Percentiles rank a stretch among this genome's conserved stretches.
Conservation (phyloP, 257 asterid genomes). For the Plantago major region DNA sequence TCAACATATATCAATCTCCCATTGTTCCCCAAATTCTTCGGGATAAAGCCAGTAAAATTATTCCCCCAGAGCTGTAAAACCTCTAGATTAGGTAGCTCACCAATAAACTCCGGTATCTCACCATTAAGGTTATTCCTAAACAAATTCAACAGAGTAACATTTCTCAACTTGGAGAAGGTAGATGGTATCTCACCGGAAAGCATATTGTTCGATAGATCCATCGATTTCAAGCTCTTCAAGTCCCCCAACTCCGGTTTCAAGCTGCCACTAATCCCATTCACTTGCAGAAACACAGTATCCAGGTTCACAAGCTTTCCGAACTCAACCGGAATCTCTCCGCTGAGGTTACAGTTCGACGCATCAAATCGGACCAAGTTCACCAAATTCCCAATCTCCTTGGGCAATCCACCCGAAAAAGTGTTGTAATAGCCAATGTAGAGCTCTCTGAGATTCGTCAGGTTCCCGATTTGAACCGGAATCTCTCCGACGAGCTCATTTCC, state of each 20-base stretch:
- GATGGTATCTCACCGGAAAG: not conserved
- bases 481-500: slow-evolving; percentile 70
- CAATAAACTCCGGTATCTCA: slow-evolving; percentile 75
- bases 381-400: slow-evolving; percentile 73
- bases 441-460: slow-evolving; percentile 49
- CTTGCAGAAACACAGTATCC: not conserved
- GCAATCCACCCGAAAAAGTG: slow-evolving; percentile 64
- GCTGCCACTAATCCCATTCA: slow-evolving; percentile 41
- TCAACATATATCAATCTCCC: slow-evolving; percentile 64
- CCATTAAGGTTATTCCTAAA: slow-evolving; percentile 85
- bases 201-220: not conserved
- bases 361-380: slow-evolving; percentile 57
- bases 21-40: slow-evolving; percentile 57
- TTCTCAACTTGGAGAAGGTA: not conserved
- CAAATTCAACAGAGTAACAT: not conserved
- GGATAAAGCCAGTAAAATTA: slow-evolving; percentile 83
- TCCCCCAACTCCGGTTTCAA: not conserved
- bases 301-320: slow-evolving; percentile 44
- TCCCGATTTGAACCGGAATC: slow-evolving; percentile 67
- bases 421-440: slow-evolving; percentile 81
- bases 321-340: slow-evolving; percentile 79
- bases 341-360: slow-evolving; percentile 72
- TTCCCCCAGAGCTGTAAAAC: slow-evolving; percentile 92
- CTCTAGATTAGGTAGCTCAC: slow-evolving; percentile 64
- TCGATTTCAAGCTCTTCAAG: not conserved